phyloP scores from a whole-genome alignment of 2,329 filamentous ascomycete genomes.

The Colletotrichum sansevieriae region DNA sequence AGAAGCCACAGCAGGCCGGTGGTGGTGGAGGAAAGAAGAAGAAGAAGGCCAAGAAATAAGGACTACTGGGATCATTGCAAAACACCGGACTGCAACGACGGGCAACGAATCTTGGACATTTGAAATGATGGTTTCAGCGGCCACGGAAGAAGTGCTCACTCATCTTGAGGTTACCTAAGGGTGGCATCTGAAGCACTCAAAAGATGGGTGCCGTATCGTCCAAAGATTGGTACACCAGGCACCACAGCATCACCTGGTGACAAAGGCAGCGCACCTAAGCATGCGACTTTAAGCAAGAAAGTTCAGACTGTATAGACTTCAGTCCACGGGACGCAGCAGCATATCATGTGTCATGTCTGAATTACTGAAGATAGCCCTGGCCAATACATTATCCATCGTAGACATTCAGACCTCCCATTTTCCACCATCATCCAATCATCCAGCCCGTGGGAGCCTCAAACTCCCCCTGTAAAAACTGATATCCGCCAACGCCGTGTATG shows the following conservation, averaged over 20 bases:
- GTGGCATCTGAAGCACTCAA: no score
- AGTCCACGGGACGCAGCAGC: no score
- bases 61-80: background rate
- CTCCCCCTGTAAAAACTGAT: conserved; percentile 27
- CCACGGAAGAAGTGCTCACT: no score
- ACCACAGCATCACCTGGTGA: background rate
- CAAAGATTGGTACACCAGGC: no score
- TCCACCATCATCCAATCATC: conserved; percentile 38
- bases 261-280: background rate
- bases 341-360: conserved; percentile 21
- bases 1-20: conserved; percentile 48
- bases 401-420: conserved; percentile 39
- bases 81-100: background rate
- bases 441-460: conserved; percentile 32
- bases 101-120: no score
- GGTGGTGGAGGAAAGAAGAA: conserved; percentile 72
- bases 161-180: no score
- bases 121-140: no score
- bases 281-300: no score
- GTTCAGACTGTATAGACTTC: no score
- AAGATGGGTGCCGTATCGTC: no score
- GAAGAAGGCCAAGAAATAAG: conserved; percentile 78
- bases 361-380: conserved; percentile 29
- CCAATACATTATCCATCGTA: conserved; percentile 39
- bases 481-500: conserved; percentile 36